Conservation (phyloP, 805 yeast genomes). For the Saccharomyces kudriavzevii region DNA sequence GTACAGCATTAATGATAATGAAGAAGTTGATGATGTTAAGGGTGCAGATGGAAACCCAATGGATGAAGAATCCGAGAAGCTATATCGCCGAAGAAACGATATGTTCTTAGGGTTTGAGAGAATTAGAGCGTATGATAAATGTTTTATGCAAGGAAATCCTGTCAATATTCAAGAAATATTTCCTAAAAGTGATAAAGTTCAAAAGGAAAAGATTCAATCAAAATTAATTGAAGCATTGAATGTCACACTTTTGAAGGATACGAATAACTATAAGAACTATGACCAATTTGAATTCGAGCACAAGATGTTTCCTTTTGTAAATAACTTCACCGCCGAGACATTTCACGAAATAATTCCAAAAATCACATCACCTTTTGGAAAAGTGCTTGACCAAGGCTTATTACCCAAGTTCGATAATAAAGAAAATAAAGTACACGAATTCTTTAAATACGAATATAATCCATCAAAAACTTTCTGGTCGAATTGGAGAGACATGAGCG, state of each 20-base stretch:
- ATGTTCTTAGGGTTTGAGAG: conserved; percentile 12
- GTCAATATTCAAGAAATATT: conserved; percentile 1
- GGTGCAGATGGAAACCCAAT: conserved; percentile 2
- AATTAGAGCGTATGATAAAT: conserved; percentile 13
- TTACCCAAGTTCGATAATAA: conserved; percentile 4
- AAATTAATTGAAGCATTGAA: not conserved
- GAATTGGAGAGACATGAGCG: conserved; percentile 15
- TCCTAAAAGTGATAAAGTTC: not conserved
- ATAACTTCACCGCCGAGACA: conserved; percentile 5
- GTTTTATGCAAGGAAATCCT: conserved; percentile 8
- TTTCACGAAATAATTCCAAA: conserved; percentile 13
- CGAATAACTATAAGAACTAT: not conserved
- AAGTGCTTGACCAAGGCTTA: conserved; percentile 6
- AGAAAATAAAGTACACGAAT: not conserved
- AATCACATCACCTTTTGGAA: conserved; percentile 7
- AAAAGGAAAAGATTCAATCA: not conserved
- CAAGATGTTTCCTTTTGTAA: conserved; percentile 19
- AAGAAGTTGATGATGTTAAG: not conserved
- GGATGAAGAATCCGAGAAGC: conserved; percentile 3
- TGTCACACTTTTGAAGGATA: not conserved
- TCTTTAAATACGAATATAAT: conserved; percentile 5
- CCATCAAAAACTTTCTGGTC: conserved; percentile 9
- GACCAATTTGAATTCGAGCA: conserved; percentile 19
- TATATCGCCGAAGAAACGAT: conserved; percentile 5
- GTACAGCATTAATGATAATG: conserved; percentile 9